phyloP scores from a whole-genome alignment of 176 grass and related monocot species.

The Musa acuminata region DNA sequence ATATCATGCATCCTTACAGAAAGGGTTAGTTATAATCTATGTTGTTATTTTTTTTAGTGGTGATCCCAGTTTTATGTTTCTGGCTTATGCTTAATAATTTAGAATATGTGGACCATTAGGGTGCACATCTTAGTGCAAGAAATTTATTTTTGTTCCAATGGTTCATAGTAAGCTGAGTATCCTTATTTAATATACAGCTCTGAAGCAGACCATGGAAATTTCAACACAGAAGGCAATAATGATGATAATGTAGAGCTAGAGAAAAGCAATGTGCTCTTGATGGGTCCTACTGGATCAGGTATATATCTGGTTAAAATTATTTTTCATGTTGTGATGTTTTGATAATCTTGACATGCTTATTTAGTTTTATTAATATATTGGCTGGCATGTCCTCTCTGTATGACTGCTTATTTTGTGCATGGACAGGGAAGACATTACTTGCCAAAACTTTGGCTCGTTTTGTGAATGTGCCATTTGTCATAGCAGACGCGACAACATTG shows the following conservation, averaged over 20 bases:
- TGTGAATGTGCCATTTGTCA: slow-evolving; percentile 99
- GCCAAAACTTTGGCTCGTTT: slow-evolving; percentile 98
- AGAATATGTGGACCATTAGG: too few species aligned
- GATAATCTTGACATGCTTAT: slow-evolving; percentile 9
- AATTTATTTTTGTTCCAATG: not conserved
- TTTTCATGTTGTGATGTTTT: slow-evolving; percentile 9
- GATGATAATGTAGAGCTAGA: slow-evolving; percentile 85
- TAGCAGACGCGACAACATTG: slow-evolving; percentile 97
- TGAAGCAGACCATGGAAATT: slow-evolving; percentile 59
- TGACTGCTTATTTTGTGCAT: not conserved
- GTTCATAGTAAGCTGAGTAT: slow-evolving; percentile 3
- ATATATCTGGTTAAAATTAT: slow-evolving; percentile 19
- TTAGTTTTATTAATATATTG: not conserved
- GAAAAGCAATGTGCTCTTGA: slow-evolving; percentile 94
- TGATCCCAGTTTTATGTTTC: not conserved
- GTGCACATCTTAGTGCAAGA: not conserved
- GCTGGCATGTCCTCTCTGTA: not conserved
- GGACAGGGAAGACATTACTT: slow-evolving; percentile 93
- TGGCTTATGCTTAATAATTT: not conserved
- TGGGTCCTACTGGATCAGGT: slow-evolving; percentile 99
- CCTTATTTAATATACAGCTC: slow-evolving; percentile 46
- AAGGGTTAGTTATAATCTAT: slow-evolving; percentile 50
- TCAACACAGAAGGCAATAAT: slow-evolving; percentile 52
- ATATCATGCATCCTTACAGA: slow-evolving; percentile 65
- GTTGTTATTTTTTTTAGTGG: not conserved